A percentile compares a stretch with the other conserved stretches of the same genome.
Evolutionary conservation across 2,329 filamentous ascomycete genomes (phyloP).

Genomic region (Claviceps sorghi): DNA sequence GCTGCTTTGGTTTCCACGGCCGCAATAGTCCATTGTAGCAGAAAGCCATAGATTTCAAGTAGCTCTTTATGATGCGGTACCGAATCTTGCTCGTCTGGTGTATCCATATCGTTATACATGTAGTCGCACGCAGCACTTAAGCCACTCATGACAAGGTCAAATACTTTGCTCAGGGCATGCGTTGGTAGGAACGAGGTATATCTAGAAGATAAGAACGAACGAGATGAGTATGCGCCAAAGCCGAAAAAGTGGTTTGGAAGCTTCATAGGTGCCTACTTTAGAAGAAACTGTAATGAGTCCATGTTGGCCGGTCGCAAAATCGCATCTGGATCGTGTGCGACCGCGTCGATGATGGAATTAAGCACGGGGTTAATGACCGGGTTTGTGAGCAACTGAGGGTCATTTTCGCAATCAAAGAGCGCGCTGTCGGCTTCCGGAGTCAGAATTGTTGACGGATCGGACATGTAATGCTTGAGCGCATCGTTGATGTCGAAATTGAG

Average conservation of each 20-base stretch:
- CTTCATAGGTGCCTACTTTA: slow-evolving; percentile 59
- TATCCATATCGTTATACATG: slow-evolving; percentile 73
- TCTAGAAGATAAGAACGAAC: slow-evolving; percentile 45
- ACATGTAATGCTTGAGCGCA: slow-evolving; percentile 92
- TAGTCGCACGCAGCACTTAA: slow-evolving; percentile 74
- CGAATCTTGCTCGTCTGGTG: slow-evolving; percentile 72
- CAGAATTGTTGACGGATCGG: slow-evolving; percentile 68
- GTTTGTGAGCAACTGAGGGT: slow-evolving; percentile 68
- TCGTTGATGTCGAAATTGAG: slow-evolving; percentile 91
- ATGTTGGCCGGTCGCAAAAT: slow-evolving; percentile 66
- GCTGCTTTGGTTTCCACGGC: slow-evolving; percentile 89
- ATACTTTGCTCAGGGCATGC: slow-evolving; percentile 77
- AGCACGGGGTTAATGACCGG: slow-evolving; percentile 70
- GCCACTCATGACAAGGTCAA: slow-evolving; percentile 78
- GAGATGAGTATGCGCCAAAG: neutral
- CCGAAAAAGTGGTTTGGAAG: neutral
- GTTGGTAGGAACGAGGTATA: slow-evolving; percentile 66
- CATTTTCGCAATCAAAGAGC: slow-evolving; percentile 82
- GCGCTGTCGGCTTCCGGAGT: slow-evolving; percentile 75
- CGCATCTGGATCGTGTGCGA: slow-evolving; percentile 83
- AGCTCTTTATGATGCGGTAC: slow-evolving; percentile 78
- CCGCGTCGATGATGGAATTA: slow-evolving; percentile 82
- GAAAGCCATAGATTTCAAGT: slow-evolving; percentile 84
- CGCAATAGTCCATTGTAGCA: slow-evolving; percentile 88
- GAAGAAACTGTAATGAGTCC: slow-evolving; percentile 85